Percentiles rank a stretch among this genome's conserved stretches.
These are phyloP conservation scores for Ophiostoma piceae DNA, from an alignment of 2,329 filamentous ascomycete genomes.

Conservation along the genomic window DNA sequence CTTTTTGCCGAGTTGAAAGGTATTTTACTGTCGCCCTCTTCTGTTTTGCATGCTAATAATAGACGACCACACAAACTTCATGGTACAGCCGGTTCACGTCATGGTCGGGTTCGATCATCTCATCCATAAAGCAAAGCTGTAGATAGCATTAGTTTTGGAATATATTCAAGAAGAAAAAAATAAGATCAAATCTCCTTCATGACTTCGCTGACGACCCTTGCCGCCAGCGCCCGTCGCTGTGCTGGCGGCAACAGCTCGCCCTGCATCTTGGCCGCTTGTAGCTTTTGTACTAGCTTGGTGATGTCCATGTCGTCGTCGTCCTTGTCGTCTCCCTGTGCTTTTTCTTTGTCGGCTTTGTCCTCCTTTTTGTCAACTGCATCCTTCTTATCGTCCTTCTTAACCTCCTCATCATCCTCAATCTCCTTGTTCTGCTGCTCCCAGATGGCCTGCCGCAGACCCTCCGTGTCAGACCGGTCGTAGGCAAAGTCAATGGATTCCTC, in stretches of 20 bases:
- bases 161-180: too few species aligned
- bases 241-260: slow-evolving; percentile 55
- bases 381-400: background rate
- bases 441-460: slow-evolving; percentile 48
- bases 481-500: slow-evolving; percentile 43
- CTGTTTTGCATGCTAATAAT: too few species aligned
- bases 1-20: too few species aligned
- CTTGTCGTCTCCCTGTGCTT: slow-evolving; percentile 26
- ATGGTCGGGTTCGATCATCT: background rate
- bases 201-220: slow-evolving; percentile 57
- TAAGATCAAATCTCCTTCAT: slow-evolving; percentile 51
- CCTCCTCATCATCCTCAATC: slow-evolving; percentile 11
- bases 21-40: too few species aligned
- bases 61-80: too few species aligned
- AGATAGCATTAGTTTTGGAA: background rate
- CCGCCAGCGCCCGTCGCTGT: slow-evolving; percentile 56
- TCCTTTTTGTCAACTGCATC: slow-evolving; percentile 39
- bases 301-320: slow-evolving; percentile 54
- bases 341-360: slow-evolving; percentile 25
- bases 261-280: slow-evolving; percentile 57
- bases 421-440: slow-evolving; percentile 37
- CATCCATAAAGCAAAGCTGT: background rate
- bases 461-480: slow-evolving; percentile 49
- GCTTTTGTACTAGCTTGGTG: slow-evolving; percentile 58
- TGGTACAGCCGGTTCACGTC: background rate